Percentiles rank a stretch among this genome's conserved stretches.
phyloP scores from a whole-genome alignment of 2,329 filamentous ascomycete genomes.

The Beauveria scarabaeidicola region DNA sequence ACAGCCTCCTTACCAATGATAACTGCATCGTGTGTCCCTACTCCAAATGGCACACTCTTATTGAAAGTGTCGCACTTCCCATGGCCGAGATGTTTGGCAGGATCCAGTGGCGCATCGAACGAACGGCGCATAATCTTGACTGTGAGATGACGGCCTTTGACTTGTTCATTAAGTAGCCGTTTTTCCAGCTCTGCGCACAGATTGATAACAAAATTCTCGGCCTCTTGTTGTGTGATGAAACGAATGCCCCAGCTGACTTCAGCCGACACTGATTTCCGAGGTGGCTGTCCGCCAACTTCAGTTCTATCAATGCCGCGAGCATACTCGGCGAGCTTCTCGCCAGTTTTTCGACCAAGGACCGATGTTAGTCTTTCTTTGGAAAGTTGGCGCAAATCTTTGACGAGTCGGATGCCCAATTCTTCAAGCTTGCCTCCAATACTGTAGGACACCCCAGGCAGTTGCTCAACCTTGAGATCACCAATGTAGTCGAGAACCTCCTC shows the following conservation, averaged over 20 bases:
- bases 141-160: conserved; percentile 81
- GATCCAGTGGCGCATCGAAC: conserved; percentile 79
- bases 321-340: conserved; percentile 84
- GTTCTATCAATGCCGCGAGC: conserved; percentile 76
- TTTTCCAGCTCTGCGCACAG: conserved; percentile 78
- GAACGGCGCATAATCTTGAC: conserved; percentile 92
- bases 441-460: conserved; percentile 85
- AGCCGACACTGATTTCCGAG: conserved; percentile 90
- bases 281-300: conserved; percentile 77
- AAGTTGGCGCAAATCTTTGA: conserved; percentile 72
- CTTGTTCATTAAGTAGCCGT: conserved; percentile 70
- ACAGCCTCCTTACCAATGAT: conserved; percentile 73
- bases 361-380: conserved; percentile 68
- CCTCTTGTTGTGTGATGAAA: conserved; percentile 85
- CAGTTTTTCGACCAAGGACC: conserved; percentile 81
- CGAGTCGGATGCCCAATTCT: conserved; percentile 71
- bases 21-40: conserved; percentile 69
- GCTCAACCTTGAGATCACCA: conserved; percentile 66
- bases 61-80: conserved; percentile 93
- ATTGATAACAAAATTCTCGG: conserved; percentile 82
- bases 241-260: conserved; percentile 98
- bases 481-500: conserved; percentile 72
- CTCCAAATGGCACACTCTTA: conserved; percentile 74
- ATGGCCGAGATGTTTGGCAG: conserved; percentile 87
- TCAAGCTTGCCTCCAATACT: conserved; percentile 83